Base-by-base conservation (phyloP, 2,329 filamentous ascomycete species). In the Penicillium sp. region DNA sequence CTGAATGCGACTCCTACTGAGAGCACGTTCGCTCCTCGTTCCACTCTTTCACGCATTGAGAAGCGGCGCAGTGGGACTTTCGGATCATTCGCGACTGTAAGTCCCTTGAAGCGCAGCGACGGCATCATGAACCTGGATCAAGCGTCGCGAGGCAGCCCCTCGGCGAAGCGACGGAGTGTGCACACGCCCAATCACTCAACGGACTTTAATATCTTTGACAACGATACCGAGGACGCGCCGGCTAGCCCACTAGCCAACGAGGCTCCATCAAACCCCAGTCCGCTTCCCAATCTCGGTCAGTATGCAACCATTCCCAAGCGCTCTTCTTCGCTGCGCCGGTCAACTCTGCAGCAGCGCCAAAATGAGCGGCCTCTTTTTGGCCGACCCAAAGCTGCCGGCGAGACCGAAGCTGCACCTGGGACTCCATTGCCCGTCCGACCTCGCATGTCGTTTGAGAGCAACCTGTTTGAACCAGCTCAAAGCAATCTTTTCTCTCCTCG, bases 51-150 rank as follows among this genome's bases (percentile, higher is more conserved):
- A 30, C 65, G 66, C 35, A 64, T 71, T 30, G 74, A 75, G 44
- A 74, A 71, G 59, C 68, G 60, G 51, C 62, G 68, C 11, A 71
- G 67, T 48, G 66, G 65, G 14, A 68, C 58, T 32, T 65, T 72
- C 56, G 65, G 66, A 50, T 65, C 71, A 31, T 66, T 71, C 32
- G 70, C 76, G 12, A 70, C 76, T 13, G 80, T 83, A 4, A 95
- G 90, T 59, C 89, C 90, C 4, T 69, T 96, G 52, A 95, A 96
- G 73, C 81, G 92, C 53, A 90, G 84, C 57, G 90, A 96, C 68
- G 83, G 85, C 29, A 82, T 83, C 35, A 90, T 94, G 84, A 87
- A 86, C 55, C 69, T 93, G 32, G 89, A 94, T 55, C 83, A 85
- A 47, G 74, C 80, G 17, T 82, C 76, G 52, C 73, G 84, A 39